Evolutionary conservation across 169 alveolate genomes (phyloP).

Genomic region (Eimeria brunetti): DNA sequence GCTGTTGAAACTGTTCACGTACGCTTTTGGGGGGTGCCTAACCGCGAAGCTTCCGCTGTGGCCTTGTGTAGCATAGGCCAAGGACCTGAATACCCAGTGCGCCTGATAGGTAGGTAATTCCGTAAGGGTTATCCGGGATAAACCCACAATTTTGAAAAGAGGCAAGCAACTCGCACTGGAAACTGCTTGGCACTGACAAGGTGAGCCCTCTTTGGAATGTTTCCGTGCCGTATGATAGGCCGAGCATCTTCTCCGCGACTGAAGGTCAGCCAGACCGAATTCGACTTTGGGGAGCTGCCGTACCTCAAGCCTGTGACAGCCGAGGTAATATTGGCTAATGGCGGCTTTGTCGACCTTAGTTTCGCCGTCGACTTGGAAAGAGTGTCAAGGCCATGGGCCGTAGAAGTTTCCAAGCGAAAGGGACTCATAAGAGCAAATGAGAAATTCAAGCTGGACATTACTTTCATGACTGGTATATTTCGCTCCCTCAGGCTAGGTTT

Average conservation of each 20-base stretch:
- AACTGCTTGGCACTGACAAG: too few species aligned
- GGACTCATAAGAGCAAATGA: conserved; percentile 94
- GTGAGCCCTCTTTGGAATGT: not conserved
- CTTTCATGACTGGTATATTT: conserved; percentile 88
- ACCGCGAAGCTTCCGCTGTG: conserved; percentile 89
- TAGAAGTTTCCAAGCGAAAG: conserved; percentile 90
- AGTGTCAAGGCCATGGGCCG: conserved; percentile 90
- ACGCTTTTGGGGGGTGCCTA: conserved; percentile 92
- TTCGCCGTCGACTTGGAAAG: conserved; percentile 90
- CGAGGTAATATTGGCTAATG: conserved; percentile 91
- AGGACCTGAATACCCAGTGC: conserved; percentile 96
- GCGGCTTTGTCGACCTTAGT: conserved; percentile 94
- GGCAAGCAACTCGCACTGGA: not conserved
- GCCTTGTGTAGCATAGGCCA: conserved; percentile 95
- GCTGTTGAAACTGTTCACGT: conserved; percentile 91
- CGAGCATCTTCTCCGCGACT: conserved; percentile 87
- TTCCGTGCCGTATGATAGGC: not conserved
- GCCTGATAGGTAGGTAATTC: conserved; percentile 91
- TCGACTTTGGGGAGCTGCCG: conserved; percentile 93
- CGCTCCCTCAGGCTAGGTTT: not conserved
- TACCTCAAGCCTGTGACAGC: conserved; percentile 55
- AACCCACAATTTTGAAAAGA: not conserved
- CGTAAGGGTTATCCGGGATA: not conserved
- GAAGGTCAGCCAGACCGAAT: conserved; percentile 88
- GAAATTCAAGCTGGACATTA: conserved; percentile 89